Evolutionary conservation across 2,329 filamentous ascomycete genomes (phyloP), one percentile per base, ranked within the genome.

Genomic region (Microdochium bolleyi): DNA sequence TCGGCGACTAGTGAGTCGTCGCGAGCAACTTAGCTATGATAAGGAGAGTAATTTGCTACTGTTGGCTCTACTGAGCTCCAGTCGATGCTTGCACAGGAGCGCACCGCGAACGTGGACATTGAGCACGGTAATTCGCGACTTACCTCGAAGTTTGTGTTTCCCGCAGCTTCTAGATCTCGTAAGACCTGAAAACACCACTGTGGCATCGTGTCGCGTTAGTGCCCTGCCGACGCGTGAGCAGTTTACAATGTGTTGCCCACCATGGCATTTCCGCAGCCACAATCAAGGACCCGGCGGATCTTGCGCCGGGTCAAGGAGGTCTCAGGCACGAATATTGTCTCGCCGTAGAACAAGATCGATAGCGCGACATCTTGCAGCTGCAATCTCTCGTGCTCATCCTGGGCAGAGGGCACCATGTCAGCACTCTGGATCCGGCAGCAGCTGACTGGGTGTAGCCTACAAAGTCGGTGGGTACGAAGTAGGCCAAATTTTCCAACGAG

Each of bases 401-500:
- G 19, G n/a, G 3, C 3, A 4, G n/a, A 8, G 34, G 16, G 16
- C 34, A 4, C 13, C 13, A 4, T 16, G 5, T 16, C 11, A 16
- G 13, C 11, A 16, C n/a, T 14, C 34, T 38, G 7, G 34, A 38
- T 38, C 11, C 34, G 5, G 16, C 16, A 4, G n/a, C 14, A 38
- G n/a, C 7, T 38, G 34, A 34, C 14, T 61, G 55, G 48, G 24
- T 21, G 21, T 11, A 30, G 60, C 70, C 60, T 74, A 88, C 87
- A 75, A 89, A 85, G 63, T 90, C 87, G 53, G 87, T 74, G 9
- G 87, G 87, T 48, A 74, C 80, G 60, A 87, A 85, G 64, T 87
- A 88, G 56, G 82, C 78, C 34, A 73, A 74, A 58, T 85, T 82
- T 27, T 83, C 76, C 51, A 89, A 66, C 21, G 86, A 78, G 69